These are phyloP conservation scores for Syncephalis plumigaleata DNA, from an alignment of 371 early-diverging fungal species.

Conservation along the genomic window DNA sequence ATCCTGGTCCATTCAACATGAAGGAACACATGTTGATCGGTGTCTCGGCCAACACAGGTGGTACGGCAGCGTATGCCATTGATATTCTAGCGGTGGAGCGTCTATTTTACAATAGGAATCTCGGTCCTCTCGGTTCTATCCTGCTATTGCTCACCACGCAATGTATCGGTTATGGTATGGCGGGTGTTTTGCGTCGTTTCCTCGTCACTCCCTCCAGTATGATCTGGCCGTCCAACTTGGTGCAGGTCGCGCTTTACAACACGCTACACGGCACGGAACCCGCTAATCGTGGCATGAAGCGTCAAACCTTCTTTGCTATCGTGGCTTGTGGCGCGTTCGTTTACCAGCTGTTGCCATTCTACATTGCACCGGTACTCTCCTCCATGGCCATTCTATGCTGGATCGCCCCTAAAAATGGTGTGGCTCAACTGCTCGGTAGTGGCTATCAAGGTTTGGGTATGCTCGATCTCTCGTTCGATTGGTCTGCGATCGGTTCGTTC, in stretches of 20 bases:
- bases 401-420: conserved; percentile 23
- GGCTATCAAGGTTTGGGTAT: conserved; percentile 20
- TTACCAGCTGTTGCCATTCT: conserved; percentile 38
- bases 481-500: conserved; percentile 16
- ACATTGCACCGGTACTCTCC: conserved; percentile 29
- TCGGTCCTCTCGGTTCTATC: conserved; percentile 22
- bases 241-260: conserved; percentile 50
- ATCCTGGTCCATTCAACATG: conserved; percentile 60
- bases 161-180: conserved; percentile 67
- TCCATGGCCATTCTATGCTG: conserved; percentile 21
- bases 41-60: conserved; percentile 21
- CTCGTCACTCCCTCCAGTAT: conserved; percentile 63
- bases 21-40: conserved; percentile 61
- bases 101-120: conserved; percentile 23
- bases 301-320: conserved; percentile 19
- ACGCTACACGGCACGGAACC: conserved; percentile 46
- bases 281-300: conserved; percentile 18
- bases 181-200: conserved; percentile 60
- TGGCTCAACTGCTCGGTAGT: conserved; percentile 31
- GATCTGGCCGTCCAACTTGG: conserved; percentile 74
- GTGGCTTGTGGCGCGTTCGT: conserved; percentile 17
- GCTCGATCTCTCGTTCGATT: conserved; percentile 15
- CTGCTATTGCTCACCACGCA: conserved; percentile 42
- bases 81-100: conserved; percentile 32
- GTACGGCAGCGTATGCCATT: too few relatives aligned